Evolutionary conservation across 1,284 basidiomycete species (phyloP), one percentile per base, ranked within the genome.

Genomic region (Leccinum pachyderme): DNA sequence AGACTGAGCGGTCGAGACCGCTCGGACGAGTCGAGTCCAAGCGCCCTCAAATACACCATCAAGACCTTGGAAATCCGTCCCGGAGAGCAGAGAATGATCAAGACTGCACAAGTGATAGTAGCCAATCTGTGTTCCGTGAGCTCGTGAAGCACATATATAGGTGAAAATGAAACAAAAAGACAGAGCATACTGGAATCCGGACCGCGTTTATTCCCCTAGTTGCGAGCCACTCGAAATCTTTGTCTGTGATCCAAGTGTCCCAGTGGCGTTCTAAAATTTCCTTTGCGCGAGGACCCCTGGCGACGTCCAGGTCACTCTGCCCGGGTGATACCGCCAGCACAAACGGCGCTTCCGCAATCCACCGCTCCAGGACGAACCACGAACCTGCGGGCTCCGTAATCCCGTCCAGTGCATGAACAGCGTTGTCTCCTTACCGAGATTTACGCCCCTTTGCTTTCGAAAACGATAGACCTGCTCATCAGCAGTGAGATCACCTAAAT

Each of bases 151-250:
- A 18, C 22, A 47, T 45, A 6, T 25, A 18, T 15, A 28, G 31
- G 33, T 49, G 15, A 47, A 49, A 25, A 13, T 18, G 18, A 18
- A 18, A 13, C 15, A 15, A 15, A 43, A 52, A 37, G 43, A 48
- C 33, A 52, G 27, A 8, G 69, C 84, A 63, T 63, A 95, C 88
- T 24, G 93, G 93, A 54, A 95, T 82, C 56, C 93, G 78, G 60
- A 95, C 91, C 35, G 88, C 81, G 63, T 94, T 95, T 67, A 94
- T 81, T 0, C 93, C 92, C 52, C 77, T 77, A n/a, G 81, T 73
- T 2, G 78, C 76, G 54, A 95, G 80, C 89, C 89, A 94, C 43
- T 75, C 69, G 80, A 86, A 92, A 67, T 93, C 91, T 0, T 72
- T 72, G 28, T 84, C 81, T 1, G 74, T 79, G 41, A 93, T 82